Conservation (phyloP, 2,329 filamentous ascomycete species). For the Pseudocercospora eumusae region DNA sequence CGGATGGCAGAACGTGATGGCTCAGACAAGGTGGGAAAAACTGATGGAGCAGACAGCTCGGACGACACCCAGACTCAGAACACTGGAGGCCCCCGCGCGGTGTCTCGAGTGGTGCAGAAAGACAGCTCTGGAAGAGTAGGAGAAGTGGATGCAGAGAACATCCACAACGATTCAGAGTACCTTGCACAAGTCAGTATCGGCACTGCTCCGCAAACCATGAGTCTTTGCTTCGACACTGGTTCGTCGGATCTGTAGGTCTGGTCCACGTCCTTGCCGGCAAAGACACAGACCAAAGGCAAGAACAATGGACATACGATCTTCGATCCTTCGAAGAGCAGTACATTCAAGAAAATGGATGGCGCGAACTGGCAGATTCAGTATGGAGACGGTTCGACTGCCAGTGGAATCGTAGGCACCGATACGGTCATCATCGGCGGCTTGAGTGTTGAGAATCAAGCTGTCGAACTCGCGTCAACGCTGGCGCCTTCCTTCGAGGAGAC, state of each 20-base stretch:
- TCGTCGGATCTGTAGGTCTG: conserved; percentile 66
- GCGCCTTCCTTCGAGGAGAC: conserved; percentile 60
- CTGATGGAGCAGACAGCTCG: not conserved
- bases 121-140: conserved; percentile 25
- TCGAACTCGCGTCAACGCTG: conserved; percentile 64
- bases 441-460: conserved; percentile 60
- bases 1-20: conserved; percentile 20
- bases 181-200: conserved; percentile 66
- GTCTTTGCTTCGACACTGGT: conserved; percentile 70
- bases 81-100: not conserved
- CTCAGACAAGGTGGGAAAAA: conserved; percentile 7
- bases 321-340: conserved; percentile 61
- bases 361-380: conserved; percentile 67
- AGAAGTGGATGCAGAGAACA: conserved; percentile 53
- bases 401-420: conserved; percentile 66
- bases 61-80: not conserved
- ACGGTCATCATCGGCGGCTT: conserved; percentile 63
- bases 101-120: conserved; percentile 9
- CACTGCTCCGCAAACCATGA: conserved; percentile 60
- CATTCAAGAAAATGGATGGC: conserved; percentile 54
- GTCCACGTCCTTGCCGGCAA: conserved; percentile 32
- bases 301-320: conserved; percentile 57
- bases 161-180: conserved; percentile 68
- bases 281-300: conserved; percentile 35
- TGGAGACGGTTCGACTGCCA: conserved; percentile 67